Percentiles rank a stretch among this genome's conserved stretches.
These are phyloP conservation scores for Zostera marina DNA, from an alignment of 116 monocot genomes.

Conservation along the genomic window DNA sequence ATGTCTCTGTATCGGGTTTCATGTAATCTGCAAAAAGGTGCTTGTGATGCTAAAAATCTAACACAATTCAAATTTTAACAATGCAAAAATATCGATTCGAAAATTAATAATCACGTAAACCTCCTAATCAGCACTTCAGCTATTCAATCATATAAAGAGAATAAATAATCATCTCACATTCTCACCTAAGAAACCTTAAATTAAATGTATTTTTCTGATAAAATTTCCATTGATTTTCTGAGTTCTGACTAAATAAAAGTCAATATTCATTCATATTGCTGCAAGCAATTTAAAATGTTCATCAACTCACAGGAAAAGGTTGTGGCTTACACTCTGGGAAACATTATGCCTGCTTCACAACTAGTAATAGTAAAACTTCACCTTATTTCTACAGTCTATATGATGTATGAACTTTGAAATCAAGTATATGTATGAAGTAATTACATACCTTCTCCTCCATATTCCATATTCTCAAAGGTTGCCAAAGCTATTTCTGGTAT, in stretches of 20 bases:
- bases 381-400: no score
- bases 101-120: not conserved
- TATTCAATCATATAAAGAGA: not conserved
- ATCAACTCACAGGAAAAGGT: no score
- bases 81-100: not conserved
- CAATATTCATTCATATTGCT: not conserved
- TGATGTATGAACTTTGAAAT: not conserved
- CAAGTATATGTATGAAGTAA: not conserved
- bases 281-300: no score
- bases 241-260: not conserved
- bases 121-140: not conserved
- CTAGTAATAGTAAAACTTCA: no score
- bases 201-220: not conserved
- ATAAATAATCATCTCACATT: not conserved
- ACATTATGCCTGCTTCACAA: no score
- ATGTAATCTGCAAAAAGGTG: conserved; percentile 47
- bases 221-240: not conserved
- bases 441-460: conserved; percentile 78
- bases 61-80: not conserved
- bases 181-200: not conserved
- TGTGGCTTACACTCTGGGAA: no score
- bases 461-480: conserved; percentile 99
- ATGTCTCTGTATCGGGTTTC: conserved; percentile 92
- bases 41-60: not conserved
- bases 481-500: conserved; percentile 95